Evolutionary conservation across 2,329 filamentous ascomycete species (phyloP).

Genomic region (Colletotrichum sp.): DNA sequence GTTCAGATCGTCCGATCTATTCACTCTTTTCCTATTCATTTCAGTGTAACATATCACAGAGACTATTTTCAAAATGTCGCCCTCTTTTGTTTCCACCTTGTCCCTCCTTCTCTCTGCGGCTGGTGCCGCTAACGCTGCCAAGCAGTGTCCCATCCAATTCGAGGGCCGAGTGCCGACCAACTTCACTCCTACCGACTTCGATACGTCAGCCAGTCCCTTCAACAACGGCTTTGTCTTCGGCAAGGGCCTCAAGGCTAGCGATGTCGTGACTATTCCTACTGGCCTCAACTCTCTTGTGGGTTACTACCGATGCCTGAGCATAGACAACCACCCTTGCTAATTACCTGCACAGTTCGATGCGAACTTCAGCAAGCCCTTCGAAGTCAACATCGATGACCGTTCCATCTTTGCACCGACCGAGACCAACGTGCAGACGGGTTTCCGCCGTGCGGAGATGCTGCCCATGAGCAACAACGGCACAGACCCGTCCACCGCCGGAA

Average conservation of each 20-base stretch:
- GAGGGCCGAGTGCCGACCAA: slow-evolving; percentile 49
- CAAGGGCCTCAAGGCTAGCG: slow-evolving; percentile 53
- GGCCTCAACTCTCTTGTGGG: not conserved
- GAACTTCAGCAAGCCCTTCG: slow-evolving; percentile 46
- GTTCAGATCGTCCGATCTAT: not conserved
- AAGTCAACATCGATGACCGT: slow-evolving; percentile 60
- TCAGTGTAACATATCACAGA: not conserved
- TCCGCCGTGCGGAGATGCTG: slow-evolving; percentile 64
- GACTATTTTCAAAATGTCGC: not conserved
- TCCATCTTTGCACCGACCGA: slow-evolving; percentile 61
- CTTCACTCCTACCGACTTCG: slow-evolving; percentile 43
- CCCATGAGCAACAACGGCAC: slow-evolving; percentile 53
- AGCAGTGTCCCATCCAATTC: slow-evolving; percentile 45
- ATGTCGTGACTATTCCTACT: slow-evolving; percentile 53
- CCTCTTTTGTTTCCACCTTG: not conserved
- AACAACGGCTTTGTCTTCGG: slow-evolving; percentile 59
- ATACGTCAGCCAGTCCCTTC: slow-evolving; percentile 46
- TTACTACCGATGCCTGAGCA: slow-evolving; percentile 26
- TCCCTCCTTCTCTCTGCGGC: not conserved
- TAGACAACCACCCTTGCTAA: not conserved
- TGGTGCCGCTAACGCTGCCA: not conserved
- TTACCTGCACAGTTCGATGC: slow-evolving; percentile 44
- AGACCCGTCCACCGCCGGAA: slow-evolving; percentile 55
- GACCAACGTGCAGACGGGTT: slow-evolving; percentile 58
- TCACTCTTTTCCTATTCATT: not conserved